Percentiles rank a stretch among this genome's conserved stretches.
Conservation (phyloP, 495 filamentous ascomycete genomes). For the Hyphodiscus hymeniophilus region DNA sequence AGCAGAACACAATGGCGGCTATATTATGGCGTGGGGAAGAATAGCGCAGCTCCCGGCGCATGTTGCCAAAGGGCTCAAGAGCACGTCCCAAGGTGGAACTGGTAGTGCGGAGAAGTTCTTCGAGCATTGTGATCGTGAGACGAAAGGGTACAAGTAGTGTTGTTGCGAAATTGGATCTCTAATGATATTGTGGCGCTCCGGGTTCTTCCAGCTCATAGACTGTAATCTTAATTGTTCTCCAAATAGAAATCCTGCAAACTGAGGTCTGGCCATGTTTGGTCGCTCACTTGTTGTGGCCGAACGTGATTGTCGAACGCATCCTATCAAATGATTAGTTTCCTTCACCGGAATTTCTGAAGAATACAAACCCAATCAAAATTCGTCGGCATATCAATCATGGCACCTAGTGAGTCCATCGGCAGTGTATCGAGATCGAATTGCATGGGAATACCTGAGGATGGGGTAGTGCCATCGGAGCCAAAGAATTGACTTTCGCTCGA, state of each 20-base stretch:
- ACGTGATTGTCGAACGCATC: constrained; percentile 29
- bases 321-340: constrained; percentile 20
- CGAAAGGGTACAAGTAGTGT: constrained; percentile 3
- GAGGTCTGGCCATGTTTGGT: constrained; percentile 1
- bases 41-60: constrained; percentile 17
- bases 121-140: constrained; percentile 20
- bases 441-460: constrained; percentile 10
- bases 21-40: constrained; percentile 26
- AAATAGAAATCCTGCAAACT: not conserved
- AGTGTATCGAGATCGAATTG: constrained; percentile 19
- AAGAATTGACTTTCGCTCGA: not conserved
- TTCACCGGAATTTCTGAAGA: not conserved
- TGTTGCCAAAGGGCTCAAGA: constrained; percentile 13
- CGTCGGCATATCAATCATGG: constrained; percentile 22
- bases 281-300: constrained; percentile 6
- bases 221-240: not conserved
- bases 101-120: constrained; percentile 27
- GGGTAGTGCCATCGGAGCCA: not conserved
- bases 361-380: constrained; percentile 33
- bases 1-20: constrained; percentile 12
- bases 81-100: constrained; percentile 17
- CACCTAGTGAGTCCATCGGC: constrained; percentile 21
- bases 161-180: not conserved
- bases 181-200: not conserved
- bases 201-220: not conserved